Evolutionary conservation across 1,139 yeast genomes (phyloP).

Genomic region (Pichia norvegensis): DNA sequence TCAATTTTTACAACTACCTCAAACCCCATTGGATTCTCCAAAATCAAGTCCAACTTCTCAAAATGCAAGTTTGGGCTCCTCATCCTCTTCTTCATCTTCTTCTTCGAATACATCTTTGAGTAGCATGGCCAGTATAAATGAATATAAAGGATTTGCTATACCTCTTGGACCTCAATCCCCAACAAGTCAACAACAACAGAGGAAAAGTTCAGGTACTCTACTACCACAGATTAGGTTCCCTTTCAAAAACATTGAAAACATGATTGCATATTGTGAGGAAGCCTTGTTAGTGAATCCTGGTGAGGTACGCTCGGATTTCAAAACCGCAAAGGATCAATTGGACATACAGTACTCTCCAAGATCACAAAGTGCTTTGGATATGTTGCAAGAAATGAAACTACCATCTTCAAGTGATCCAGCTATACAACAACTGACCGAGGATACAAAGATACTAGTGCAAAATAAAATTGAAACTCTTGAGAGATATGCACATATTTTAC

Average conservation of each 20-base stretch:
- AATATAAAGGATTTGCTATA: conserved; percentile 17
- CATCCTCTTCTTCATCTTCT: conserved; percentile 23
- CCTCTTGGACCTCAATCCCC: conserved; percentile 13
- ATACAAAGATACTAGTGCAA: conserved; percentile 54
- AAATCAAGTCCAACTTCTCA: not conserved
- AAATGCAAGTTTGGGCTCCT: conserved; percentile 14
- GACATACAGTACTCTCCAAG: conserved; percentile 53
- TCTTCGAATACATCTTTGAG: conserved; percentile 10
- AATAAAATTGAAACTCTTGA: conserved; percentile 69
- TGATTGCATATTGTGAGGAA: conserved; percentile 66
- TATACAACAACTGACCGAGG: conserved; percentile 53
- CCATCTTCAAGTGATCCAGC: conserved; percentile 62
- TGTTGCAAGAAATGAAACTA: conserved; percentile 45
- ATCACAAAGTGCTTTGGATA: conserved; percentile 57
- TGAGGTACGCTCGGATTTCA: conserved; percentile 27
- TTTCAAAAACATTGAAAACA: conserved; percentile 53
- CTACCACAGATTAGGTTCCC: conserved; percentile 46
- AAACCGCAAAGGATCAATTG: conserved; percentile 16
- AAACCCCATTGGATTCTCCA: conserved; percentile 9
- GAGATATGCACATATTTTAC: conserved; percentile 67
- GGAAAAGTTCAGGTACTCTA: conserved; percentile 25
- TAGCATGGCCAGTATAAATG: conserved; percentile 14
- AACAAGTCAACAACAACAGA: conserved; percentile 1
- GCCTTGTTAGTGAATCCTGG: conserved; percentile 67
- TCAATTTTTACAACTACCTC: conserved; percentile 3